phyloP scores from a whole-genome alignment of 768 basidiomycete species.

The Serendipita indica region DNA sequence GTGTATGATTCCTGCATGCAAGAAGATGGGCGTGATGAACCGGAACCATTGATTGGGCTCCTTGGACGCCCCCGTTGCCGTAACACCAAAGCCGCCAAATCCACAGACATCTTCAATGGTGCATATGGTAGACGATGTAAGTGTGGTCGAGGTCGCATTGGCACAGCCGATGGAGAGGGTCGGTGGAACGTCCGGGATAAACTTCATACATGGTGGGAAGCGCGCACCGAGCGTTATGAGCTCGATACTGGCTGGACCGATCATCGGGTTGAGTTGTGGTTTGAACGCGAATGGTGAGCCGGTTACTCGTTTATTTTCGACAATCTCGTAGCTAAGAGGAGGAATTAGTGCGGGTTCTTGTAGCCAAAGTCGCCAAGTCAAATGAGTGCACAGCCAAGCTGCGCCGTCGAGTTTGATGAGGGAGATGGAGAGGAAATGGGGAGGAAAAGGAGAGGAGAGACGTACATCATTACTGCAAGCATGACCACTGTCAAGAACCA shows the following conservation, averaged over 20 bases:
- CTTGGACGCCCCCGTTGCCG: slow-evolving; percentile 13
- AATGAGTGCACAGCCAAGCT: slow-evolving; percentile 12
- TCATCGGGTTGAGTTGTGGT: slow-evolving; percentile 77
- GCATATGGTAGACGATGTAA: slow-evolving; percentile 55
- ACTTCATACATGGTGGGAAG: slow-evolving; percentile 87
- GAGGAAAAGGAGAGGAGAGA: background rate
- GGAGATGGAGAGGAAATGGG: slow-evolving; percentile 10
- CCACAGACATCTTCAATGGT: slow-evolving; percentile 73
- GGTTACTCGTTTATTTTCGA: background rate
- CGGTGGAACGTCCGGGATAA: slow-evolving; percentile 39
- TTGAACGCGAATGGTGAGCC: slow-evolving; percentile 19
- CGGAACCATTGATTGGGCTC: slow-evolving; percentile 44
- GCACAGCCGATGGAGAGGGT: slow-evolving; percentile 45
- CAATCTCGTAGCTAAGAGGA: slow-evolving; percentile 14
- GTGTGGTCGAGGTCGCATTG: slow-evolving; percentile 46
- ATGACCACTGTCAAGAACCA: slow-evolving; percentile 25
- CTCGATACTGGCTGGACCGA: slow-evolving; percentile 75
- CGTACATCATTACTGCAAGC: slow-evolving; percentile 21
- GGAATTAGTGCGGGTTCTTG: slow-evolving; percentile 13
- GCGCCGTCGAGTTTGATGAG: slow-evolving; percentile 15
- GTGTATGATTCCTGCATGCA: slow-evolving; percentile 95
- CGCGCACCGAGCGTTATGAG: slow-evolving; percentile 51
- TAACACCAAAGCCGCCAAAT: slow-evolving; percentile 53
- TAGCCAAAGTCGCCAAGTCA: background rate
- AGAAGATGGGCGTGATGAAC: slow-evolving; percentile 77